Percentiles rank a stretch among this genome's conserved stretches.
Evolutionary conservation across 768 basidiomycete species (phyloP).

Genomic region (Suillus clintonianus): DNA sequence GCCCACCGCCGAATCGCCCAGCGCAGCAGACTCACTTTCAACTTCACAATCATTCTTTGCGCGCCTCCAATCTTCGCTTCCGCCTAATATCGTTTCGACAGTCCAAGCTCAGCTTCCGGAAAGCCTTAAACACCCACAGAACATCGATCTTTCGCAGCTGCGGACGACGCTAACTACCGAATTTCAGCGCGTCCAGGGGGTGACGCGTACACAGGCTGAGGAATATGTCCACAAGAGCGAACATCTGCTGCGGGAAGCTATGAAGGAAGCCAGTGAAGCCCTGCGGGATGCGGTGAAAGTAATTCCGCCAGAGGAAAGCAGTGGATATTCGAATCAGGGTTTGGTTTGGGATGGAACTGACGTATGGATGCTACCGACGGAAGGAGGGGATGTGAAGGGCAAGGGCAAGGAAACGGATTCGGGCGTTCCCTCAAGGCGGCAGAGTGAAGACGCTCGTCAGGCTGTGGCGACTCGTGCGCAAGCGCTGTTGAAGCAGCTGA

Average conservation of each 20-base stretch:
- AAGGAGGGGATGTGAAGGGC: constrained; percentile 31
- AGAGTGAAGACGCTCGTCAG: constrained; percentile 43
- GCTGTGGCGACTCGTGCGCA: constrained; percentile 77
- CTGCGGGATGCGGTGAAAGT: constrained; percentile 91
- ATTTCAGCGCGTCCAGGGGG: constrained; percentile 74
- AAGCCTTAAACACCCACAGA: constrained; percentile 59
- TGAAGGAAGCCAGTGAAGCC: constrained; percentile 81
- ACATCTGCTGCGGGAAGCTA: constrained; percentile 60
- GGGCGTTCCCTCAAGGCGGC: constrained; percentile 27
- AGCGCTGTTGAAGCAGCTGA: constrained; percentile 70
- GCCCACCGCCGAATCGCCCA: constrained; percentile 21
- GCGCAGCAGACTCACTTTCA: constrained; percentile 23
- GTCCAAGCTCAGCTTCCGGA: constrained; percentile 72
- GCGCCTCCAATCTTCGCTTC: constrained; percentile 72
- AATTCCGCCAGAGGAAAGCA: constrained; percentile 72
- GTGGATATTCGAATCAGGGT: constrained; percentile 33
- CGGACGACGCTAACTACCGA: constrained; percentile 63
- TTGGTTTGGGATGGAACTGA: constrained; percentile 85
- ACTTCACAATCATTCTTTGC: constrained; percentile 55
- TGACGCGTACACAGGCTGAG: constrained; percentile 76
- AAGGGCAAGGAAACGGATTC: constrained; percentile 38
- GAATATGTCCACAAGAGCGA: constrained; percentile 83
- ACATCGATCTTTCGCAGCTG: constrained; percentile 69
- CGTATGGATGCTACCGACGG: constrained; percentile 73
- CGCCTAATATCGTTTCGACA: constrained; percentile 69